These are phyloP conservation scores for Cornus controversa DNA, from an alignment of 148 eudicot species.

Conservation along the genomic window DNA sequence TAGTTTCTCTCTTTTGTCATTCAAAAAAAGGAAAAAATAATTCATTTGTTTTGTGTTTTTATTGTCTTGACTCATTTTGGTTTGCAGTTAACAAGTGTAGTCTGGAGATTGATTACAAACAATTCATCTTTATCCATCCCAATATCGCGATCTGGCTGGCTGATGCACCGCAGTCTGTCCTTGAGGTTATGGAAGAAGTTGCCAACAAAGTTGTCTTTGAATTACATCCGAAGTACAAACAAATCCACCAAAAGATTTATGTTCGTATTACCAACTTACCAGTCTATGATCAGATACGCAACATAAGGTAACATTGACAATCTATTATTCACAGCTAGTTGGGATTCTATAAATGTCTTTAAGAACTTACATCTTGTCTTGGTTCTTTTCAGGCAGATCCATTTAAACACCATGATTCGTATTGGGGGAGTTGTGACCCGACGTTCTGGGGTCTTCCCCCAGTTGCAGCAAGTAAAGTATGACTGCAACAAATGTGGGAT, in stretches of 20 bases:
- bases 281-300: slow-evolving; percentile 91
- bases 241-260: slow-evolving; percentile 83
- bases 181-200: slow-evolving; percentile 99
- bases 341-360: not conserved
- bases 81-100: slow-evolving; percentile 89
- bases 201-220: slow-evolving; percentile 82
- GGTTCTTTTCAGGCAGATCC: slow-evolving; percentile 67
- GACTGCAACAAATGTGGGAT: slow-evolving; percentile 94
- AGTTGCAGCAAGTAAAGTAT: slow-evolving; percentile 92
- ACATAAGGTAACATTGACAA: slow-evolving; percentile 59
- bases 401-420: slow-evolving; percentile 95
- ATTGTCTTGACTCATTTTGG: slow-evolving; percentile 7
- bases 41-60: not conserved
- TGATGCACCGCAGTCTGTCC: slow-evolving; percentile 96
- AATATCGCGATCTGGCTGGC: slow-evolving; percentile 98
- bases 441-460: slow-evolving; percentile 95
- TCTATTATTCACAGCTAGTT: not conserved
- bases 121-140: slow-evolving; percentile 79
- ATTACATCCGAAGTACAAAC: slow-evolving; percentile 80
- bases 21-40: no score
- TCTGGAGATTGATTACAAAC: slow-evolving; percentile 90
- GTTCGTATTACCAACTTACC: slow-evolving; percentile 87
- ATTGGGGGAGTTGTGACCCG: slow-evolving; percentile 97
- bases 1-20: no score
- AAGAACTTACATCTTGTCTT: not conserved